These are phyloP conservation scores for Solanum okadae DNA, from an alignment of 257 asterid genomes.

Conservation along the genomic window DNA sequence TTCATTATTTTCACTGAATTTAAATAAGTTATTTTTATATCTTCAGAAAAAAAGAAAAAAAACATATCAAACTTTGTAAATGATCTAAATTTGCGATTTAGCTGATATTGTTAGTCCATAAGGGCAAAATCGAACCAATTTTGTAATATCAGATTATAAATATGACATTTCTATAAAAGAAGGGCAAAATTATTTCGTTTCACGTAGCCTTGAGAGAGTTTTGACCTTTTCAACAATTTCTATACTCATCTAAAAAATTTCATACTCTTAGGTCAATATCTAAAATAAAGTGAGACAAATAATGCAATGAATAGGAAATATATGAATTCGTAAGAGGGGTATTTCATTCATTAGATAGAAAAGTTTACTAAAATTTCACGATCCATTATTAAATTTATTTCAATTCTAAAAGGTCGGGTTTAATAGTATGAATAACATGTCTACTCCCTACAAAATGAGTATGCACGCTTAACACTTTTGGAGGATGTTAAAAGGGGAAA, in stretches of 20 bases:
- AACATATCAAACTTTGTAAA: background rate
- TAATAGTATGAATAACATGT: background rate
- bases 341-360: background rate
- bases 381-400: background rate
- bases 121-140: background rate
- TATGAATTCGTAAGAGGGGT: background rate
- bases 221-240: background rate
- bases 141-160: background rate
- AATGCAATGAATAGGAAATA: background rate
- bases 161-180: no score
- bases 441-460: background rate
- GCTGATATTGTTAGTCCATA: background rate
- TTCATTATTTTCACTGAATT: background rate
- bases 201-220: no score
- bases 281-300: background rate
- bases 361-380: background rate
- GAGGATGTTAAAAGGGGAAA: background rate
- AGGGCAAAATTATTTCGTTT: background rate
- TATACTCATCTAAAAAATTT: background rate
- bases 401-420: background rate
- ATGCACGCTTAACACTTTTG: background rate
- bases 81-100: background rate
- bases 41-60: no score
- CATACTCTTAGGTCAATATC: background rate
- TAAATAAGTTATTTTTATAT: background rate